phyloP scores from a whole-genome alignment of 306 rosid genomes.

The Corylus avellana region DNA sequence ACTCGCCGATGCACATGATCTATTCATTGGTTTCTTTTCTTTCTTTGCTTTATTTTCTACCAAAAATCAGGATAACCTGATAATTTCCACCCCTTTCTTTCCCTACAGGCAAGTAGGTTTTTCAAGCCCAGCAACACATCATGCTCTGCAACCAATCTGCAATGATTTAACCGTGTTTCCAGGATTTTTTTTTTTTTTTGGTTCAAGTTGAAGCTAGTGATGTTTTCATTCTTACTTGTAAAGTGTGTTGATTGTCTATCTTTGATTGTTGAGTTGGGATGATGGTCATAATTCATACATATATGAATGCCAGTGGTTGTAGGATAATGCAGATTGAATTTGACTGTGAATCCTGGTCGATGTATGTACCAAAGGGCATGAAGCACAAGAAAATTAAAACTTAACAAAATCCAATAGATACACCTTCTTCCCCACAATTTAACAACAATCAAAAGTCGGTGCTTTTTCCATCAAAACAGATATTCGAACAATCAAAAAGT shows the following conservation, averaged over 20 bases:
- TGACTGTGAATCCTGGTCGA: neutral
- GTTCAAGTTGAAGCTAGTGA: neutral
- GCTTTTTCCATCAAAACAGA: too few relatives aligned
- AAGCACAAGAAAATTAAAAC: too few relatives aligned
- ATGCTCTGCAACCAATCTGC: neutral
- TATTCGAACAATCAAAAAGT: too few relatives aligned
- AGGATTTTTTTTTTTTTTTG: neutral
- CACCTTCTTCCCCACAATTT: too few relatives aligned
- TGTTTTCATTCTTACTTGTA: neutral
- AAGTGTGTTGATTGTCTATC: neutral
- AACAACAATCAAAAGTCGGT: too few relatives aligned
- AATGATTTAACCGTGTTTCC: neutral
- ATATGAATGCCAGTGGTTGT: neutral
- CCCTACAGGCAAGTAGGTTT: neutral
- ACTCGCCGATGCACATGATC: neutral
- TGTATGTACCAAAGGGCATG: too few relatives aligned
- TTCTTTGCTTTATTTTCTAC: neutral
- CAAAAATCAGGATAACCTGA: neutral
- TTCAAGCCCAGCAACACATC: neutral
- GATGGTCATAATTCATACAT: neutral
- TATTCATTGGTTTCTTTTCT: neutral
- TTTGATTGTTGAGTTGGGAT: neutral
- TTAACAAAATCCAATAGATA: too few relatives aligned
- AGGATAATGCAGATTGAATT: neutral
- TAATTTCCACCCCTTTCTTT: neutral